Conservation (phyloP, 305 asterid genomes). For the Solanum hybrid region DNA sequence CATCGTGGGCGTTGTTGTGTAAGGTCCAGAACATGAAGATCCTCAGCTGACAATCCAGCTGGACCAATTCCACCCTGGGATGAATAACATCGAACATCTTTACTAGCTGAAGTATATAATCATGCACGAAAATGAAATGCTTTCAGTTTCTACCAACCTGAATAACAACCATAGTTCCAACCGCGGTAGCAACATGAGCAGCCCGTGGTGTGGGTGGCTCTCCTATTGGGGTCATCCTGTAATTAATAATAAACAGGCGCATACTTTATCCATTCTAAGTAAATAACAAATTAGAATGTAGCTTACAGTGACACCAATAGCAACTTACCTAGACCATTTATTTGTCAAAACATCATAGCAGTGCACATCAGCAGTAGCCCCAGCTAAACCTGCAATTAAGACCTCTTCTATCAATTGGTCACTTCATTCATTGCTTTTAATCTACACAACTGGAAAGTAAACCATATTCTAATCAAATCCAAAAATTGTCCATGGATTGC, state of each 20-base stretch:
- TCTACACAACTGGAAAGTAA: background rate
- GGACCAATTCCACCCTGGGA: slow-evolving; percentile 99
- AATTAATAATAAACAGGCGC: slow-evolving; percentile 7
- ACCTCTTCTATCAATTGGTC: background rate
- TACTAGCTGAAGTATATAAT: slow-evolving; percentile 4
- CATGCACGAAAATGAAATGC: background rate
- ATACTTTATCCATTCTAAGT: slow-evolving; percentile 3
- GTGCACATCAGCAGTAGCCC: slow-evolving; percentile 99
- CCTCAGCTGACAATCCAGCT: slow-evolving; percentile 97
- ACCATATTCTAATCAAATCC: background rate
- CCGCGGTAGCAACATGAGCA: slow-evolving; percentile 98
- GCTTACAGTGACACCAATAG: background rate
- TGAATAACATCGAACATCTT: slow-evolving; percentile 8
- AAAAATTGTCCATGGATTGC: background rate
- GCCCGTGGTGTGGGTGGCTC: slow-evolving; percentile 99
- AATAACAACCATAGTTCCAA: slow-evolving; percentile 97
- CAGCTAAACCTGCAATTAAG: slow-evolving; percentile 79
- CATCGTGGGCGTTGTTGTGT: slow-evolving; percentile 96
- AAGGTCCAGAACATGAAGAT: slow-evolving; percentile 96
- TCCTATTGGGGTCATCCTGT: slow-evolving; percentile 87
- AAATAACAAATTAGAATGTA: background rate
- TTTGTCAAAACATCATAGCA: slow-evolving; percentile 80
- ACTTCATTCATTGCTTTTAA: background rate
- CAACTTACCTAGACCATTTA: slow-evolving; percentile 89
- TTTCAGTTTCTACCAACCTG: slow-evolving; percentile 49